Conservation (phyloP, 1,284 basidiomycete genomes). For the Irpex rosettiformis region DNA sequence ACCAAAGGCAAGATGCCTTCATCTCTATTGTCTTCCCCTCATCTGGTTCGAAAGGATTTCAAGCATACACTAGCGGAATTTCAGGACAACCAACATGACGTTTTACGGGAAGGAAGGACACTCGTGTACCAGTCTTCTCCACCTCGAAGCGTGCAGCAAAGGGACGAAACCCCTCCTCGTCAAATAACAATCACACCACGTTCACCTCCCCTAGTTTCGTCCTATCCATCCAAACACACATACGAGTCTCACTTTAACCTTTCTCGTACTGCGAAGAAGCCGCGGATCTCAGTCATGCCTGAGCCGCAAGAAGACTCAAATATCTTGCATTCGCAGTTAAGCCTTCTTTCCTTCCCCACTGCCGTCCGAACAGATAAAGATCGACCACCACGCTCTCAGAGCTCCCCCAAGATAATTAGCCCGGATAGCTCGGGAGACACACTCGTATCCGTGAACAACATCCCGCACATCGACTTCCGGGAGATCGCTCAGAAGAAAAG, state of each 20-base stretch:
- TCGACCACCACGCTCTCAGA: background rate
- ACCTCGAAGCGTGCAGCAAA: background rate
- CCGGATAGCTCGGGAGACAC: constrained; percentile 1
- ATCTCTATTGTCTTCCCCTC: too few species aligned
- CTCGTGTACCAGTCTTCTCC: background rate
- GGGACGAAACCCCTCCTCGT: background rate
- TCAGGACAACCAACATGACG: background rate
- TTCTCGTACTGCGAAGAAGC: background rate
- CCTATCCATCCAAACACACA: background rate
- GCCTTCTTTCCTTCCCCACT: background rate
- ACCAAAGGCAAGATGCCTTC: too few species aligned
- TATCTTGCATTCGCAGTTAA: background rate
- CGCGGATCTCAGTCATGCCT: background rate
- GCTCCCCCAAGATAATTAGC: background rate
- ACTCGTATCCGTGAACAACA: background rate
- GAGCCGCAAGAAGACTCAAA: background rate
- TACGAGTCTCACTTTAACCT: background rate
- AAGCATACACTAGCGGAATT: too few species aligned
- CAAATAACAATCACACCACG: background rate
- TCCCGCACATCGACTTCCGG: constrained; percentile 4
- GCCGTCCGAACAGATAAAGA: background rate
- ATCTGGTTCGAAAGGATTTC: too few species aligned
- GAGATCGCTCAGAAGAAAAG: background rate
- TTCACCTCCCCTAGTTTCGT: background rate
- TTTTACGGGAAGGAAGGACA: background rate